These are phyloP conservation scores for Davidsoniella australis DNA, from an alignment of 2,329 filamentous ascomycete species.

Conservation along the genomic window DNA sequence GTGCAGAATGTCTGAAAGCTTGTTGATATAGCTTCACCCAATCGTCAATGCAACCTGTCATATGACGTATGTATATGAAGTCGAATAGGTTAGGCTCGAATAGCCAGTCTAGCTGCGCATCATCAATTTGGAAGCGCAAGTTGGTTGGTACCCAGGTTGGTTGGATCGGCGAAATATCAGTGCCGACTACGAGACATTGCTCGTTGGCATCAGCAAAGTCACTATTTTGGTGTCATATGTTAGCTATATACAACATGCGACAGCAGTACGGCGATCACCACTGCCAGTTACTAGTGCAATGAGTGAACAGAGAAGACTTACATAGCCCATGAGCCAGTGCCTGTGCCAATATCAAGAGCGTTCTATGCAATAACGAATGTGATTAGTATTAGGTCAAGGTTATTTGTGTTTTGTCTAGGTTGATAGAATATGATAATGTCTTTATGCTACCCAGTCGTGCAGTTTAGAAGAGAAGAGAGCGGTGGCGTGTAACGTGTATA, in stretches of 20 bases:
- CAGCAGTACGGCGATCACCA: no score
- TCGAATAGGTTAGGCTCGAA: slow-evolving; percentile 29
- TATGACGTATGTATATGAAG: slow-evolving; percentile 39
- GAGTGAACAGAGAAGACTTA: slow-evolving; percentile 22
- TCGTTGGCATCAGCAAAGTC: slow-evolving; percentile 30
- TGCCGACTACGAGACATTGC: slow-evolving; percentile 28
- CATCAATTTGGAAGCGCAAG: slow-evolving; percentile 22
- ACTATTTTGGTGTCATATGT: slow-evolving; percentile 19
- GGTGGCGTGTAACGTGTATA: no score
- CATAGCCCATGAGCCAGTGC: slow-evolving; percentile 37
- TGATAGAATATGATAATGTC: no score
- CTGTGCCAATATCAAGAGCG: slow-evolving; percentile 34
- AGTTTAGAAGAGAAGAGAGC: no score
- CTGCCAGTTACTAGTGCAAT: no score
- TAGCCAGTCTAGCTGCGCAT: slow-evolving; percentile 27
- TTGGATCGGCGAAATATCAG: slow-evolving; percentile 40
- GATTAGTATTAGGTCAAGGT: neutral
- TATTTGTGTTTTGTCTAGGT: no score
- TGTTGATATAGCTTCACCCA: slow-evolving; percentile 38
- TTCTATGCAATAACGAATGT: slow-evolving; percentile 5
- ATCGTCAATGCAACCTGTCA: slow-evolving; percentile 39
- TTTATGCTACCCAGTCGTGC: no score
- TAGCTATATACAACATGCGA: neutral
- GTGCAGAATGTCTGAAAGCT: slow-evolving; percentile 31
- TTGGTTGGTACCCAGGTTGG: slow-evolving; percentile 31